Conservation (phyloP, 441 rosid species). For the Pelargonium cotyledonis region DNA sequence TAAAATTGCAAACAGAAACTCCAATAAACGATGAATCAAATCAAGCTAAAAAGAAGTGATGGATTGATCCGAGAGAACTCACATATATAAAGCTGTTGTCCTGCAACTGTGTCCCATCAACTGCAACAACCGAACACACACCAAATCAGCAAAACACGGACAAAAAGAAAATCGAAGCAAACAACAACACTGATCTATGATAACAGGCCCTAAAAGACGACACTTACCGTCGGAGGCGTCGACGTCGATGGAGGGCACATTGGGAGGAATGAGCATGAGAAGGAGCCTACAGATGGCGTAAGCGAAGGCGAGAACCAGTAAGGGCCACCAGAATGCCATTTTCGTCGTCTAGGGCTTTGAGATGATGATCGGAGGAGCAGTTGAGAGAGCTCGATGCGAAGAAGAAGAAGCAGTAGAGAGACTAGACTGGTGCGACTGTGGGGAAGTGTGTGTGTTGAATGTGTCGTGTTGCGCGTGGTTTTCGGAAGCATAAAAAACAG, state of each 20-base stretch:
- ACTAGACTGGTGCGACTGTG: not conserved
- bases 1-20: not conserved
- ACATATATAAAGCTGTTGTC: slow-evolving; percentile 86
- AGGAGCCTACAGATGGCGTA: slow-evolving; percentile 86
- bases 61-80: slow-evolving; percentile 28
- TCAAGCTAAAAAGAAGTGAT: slow-evolving; percentile 11
- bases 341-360: not conserved
- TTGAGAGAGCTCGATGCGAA: not conserved
- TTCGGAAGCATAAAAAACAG: too few species aligned
- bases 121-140: slow-evolving; percentile 42
- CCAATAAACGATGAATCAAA: not conserved
- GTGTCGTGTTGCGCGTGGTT: too few species aligned
- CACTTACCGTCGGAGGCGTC: slow-evolving; percentile 77
- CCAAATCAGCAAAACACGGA: slow-evolving; percentile 9
- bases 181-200: not conserved
- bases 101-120: slow-evolving; percentile 62
- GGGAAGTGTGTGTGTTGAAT: too few species aligned
- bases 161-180: slow-evolving; percentile 6
- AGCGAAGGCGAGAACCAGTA: slow-evolving; percentile 75
- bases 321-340: slow-evolving; percentile 94
- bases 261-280: slow-evolving; percentile 78
- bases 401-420: not conserved
- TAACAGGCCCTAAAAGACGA: not conserved
- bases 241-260: slow-evolving; percentile 88
- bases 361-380: not conserved